Conservation (phyloP, 108 stramenopile species). For the Pseudonitzschia multiseries region DNA sequence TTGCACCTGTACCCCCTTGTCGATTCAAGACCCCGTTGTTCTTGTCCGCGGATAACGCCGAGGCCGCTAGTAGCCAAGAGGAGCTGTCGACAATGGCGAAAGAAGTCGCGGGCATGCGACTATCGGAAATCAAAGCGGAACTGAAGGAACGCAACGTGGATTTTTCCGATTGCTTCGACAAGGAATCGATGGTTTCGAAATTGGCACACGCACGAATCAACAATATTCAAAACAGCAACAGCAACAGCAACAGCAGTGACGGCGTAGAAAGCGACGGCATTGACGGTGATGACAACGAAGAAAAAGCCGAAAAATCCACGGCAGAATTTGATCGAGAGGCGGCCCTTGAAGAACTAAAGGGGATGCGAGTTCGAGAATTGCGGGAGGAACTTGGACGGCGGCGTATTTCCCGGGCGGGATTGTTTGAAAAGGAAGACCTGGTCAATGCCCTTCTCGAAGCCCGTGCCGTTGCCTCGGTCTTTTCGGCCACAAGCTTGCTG, state of each 20-base stretch:
- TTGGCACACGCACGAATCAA: conserved; percentile 42
- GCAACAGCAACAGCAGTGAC: no score
- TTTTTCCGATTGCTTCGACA: conserved; percentile 68
- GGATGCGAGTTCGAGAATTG: conserved; percentile 53
- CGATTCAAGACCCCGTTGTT: not conserved
- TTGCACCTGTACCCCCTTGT: not conserved
- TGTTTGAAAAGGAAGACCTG: conserved; percentile 79
- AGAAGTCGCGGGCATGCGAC: conserved; percentile 39
- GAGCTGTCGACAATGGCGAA: not conserved
- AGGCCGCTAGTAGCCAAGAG: not conserved
- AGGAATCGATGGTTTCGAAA: conserved; percentile 49
- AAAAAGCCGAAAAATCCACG: not conserved
- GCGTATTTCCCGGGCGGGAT: conserved; percentile 62
- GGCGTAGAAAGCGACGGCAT: no score
- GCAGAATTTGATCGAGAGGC: conserved; percentile 5
- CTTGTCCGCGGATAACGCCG: not conserved
- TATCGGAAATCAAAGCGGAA: conserved; percentile 68
- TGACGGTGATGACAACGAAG: not conserved
- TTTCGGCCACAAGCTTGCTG: conserved; percentile 52
- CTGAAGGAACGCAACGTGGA: conserved; percentile 46
- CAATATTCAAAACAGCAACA: not conserved
- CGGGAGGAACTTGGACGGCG: conserved; percentile 54
- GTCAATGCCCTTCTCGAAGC: conserved; percentile 63
- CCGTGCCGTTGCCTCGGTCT: conserved; percentile 41
- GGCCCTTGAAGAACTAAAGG: conserved; percentile 32